Percentiles rank a stretch among this genome's conserved stretches.
Conservation (phyloP, 1,139 yeast species). For the Lodderomyces parapsilosis region DNA sequence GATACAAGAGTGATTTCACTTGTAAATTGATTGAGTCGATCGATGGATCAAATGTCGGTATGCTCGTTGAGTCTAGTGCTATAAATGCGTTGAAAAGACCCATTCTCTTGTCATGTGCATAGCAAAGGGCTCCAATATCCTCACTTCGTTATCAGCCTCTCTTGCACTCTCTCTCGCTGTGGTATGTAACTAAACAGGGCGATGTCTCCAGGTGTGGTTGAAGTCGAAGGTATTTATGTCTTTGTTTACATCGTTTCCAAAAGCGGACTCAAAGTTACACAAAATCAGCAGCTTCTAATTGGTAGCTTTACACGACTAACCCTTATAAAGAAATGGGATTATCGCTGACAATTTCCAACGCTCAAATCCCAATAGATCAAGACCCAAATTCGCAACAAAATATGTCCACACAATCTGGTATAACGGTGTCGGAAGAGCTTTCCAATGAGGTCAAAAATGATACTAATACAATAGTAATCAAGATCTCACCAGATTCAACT, state of each 20-base stretch:
- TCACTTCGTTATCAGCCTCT: too few species aligned
- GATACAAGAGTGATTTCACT: slow-evolving; percentile 53
- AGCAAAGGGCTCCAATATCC: not conserved
- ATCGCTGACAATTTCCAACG: not conserved
- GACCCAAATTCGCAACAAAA: not conserved
- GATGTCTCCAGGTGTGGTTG: not conserved
- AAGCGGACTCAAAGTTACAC: not conserved
- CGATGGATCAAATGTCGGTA: slow-evolving; percentile 18
- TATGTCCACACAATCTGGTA: slow-evolving; percentile 75
- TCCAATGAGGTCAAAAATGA: slow-evolving; percentile 29
- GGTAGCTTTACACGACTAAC: not conserved
- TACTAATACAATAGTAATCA: slow-evolving; percentile 32
- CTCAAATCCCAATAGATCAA: not conserved
- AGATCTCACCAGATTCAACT: slow-evolving; percentile 46
- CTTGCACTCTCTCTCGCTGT: not conserved
- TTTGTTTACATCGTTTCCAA: slow-evolving; percentile 1
- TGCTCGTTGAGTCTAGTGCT: slow-evolving; percentile 2
- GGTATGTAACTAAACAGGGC: too few species aligned
- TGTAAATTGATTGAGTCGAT: slow-evolving; percentile 60
- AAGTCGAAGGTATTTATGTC: not conserved
- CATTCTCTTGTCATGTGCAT: slow-evolving; percentile 1
- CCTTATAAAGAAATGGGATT: not conserved
- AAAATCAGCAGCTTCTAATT: not conserved
- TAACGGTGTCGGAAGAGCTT: slow-evolving; percentile 49
- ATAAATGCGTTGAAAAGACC: slow-evolving; percentile 8